Evolutionary conservation across 768 basidiomycete genomes (phyloP), one percentile per base, ranked within the genome.

Genomic region (Dacryopinax primogenitus): DNA sequence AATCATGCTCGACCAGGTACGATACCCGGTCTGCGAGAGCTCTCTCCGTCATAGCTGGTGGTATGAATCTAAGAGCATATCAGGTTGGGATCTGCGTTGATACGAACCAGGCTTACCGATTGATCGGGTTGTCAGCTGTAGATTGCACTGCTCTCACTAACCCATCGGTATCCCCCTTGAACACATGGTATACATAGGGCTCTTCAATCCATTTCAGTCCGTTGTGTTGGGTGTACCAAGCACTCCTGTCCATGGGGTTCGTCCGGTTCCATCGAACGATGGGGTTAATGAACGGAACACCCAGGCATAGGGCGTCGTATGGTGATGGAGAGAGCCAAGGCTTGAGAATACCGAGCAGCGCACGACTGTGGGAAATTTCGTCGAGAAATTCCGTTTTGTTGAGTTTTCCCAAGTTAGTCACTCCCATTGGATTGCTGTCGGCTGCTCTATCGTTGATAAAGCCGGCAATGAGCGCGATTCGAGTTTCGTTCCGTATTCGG

Each of bases 241-340:
- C 41, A 4, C 64, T 44, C 26, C 70, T 63, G 61, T 74, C 66
- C 11, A 70, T 64, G 0, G 72, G 72, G 30, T 73, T 34, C 1
- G 65, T 34, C 2, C 44, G 12, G 65, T 72, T 67, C 69, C 70
- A 71, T 2, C 65, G 35, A 11, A 41, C 47, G 63, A 74, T 67
- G 4, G 74, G 72, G 63, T 73, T 73, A 65, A 74, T 69, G 65
- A 74, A 74, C 1, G 74, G 74, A 2, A 73, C 63, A 13, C 70
- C 69, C 34, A 71, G 34, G 39, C 68, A 67, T 2, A 69, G 64
- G 1, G 66, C 68, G 30, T 69, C 68, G 33, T 65, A 69, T 9
- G 66, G 68, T 13, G 66, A 65, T 21, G 66, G 68, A 15, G 66
- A 67, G 11, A 69, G 36, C 7, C 7, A 21, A 12, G 68, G 68